These are phyloP conservation scores for Colletotrichum paranaense DNA, from an alignment of 2,329 filamentous ascomycete genomes.

Conservation along the genomic window DNA sequence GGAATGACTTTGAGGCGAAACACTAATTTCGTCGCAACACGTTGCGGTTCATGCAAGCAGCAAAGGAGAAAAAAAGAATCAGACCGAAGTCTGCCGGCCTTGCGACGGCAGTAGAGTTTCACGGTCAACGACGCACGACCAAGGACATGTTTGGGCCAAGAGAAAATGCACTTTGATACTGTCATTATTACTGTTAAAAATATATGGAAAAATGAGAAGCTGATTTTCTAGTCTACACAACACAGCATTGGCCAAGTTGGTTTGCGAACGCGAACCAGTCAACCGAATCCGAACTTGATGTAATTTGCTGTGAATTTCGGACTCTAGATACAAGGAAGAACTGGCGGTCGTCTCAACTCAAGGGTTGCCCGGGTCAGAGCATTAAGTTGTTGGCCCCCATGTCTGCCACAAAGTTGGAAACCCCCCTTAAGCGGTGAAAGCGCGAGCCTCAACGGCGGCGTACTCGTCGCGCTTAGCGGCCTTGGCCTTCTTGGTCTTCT, in stretches of 20 bases:
- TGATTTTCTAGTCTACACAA: slow-evolving; percentile 24
- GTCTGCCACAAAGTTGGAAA: slow-evolving; percentile 12
- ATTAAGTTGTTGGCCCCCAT: slow-evolving; percentile 9
- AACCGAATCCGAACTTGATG: slow-evolving; percentile 15
- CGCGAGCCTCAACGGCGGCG: slow-evolving; percentile 16
- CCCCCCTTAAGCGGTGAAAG: slow-evolving; percentile 25
- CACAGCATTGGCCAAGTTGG: not conserved
- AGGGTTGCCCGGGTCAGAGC: slow-evolving; percentile 6
- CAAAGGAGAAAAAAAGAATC: not conserved
- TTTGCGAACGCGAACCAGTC: slow-evolving; percentile 7
- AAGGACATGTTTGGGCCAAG: not conserved
- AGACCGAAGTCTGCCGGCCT: slow-evolving; percentile 7
- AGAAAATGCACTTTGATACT: slow-evolving; percentile 18
- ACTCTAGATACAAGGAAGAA: slow-evolving; percentile 4
- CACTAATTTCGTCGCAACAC: slow-evolving; percentile 25
- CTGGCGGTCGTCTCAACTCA: slow-evolving; percentile 14
- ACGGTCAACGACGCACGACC: not conserved
- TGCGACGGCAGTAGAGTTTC: slow-evolving; percentile 7
- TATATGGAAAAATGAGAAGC: slow-evolving; percentile 24
- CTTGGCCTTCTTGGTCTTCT: slow-evolving; percentile 22
- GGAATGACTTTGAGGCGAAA: slow-evolving; percentile 16
- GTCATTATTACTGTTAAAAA: slow-evolving; percentile 29
- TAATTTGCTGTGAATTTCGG: slow-evolving; percentile 8
- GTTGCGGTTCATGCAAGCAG: slow-evolving; percentile 11
- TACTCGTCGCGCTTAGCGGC: not conserved